Evolutionary conservation across 495 filamentous ascomycete genomes (phyloP), one percentile per base, ranked within the genome.

Genomic region (Delitschia confertaspora): DNA sequence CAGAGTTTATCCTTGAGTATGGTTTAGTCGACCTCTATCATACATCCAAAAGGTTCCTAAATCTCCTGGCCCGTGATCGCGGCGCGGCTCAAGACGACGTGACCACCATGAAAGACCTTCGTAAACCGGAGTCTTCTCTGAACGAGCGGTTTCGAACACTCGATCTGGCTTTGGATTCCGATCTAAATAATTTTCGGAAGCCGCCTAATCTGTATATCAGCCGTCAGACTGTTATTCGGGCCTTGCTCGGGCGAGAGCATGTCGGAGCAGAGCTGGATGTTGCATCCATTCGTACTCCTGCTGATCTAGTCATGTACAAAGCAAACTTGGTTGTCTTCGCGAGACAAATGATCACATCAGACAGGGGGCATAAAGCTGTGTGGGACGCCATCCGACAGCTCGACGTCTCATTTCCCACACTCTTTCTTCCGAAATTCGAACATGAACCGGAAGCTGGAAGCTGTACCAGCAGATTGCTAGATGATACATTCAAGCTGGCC

Each of bases 271-370:
- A 62, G 26, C 33, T 35, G 20, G 39, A 36, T 6, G 38, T 39
- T 3, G 51, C 42, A 7, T n/a, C 42, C 43, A 14, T 60, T 46
- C 34, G 55, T 59, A 9, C 58, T 62, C 7, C n/a, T n/a, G n/a
- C n/a, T n/a, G 63, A 69, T 48, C 40, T 53, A 11, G 45, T 69
- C 14, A 27, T 71, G 2, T 59, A 69, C 18, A 53, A 56, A 6
- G 65, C 67, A n/a, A 71, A 71, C 49, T 32, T 71, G 23, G 57
- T 63, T n/a, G 43, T 50, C 1, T 47, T 69, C n/a, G 50, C 58
- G 3, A 64, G 51, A 33, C 45, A 27, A 9, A 46, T 63, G 13
- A 42, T 69, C 9, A 36, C 38, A 2, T 40, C 30, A 4, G 33
- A 51, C 21, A 11, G 42, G 30, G 25, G 14, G 23, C 19, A 38